Percentiles rank a stretch among this genome's conserved stretches.
Evolutionary conservation across 140 eudicot genomes (phyloP).

Genomic region (Flaveria floridana): DNA sequence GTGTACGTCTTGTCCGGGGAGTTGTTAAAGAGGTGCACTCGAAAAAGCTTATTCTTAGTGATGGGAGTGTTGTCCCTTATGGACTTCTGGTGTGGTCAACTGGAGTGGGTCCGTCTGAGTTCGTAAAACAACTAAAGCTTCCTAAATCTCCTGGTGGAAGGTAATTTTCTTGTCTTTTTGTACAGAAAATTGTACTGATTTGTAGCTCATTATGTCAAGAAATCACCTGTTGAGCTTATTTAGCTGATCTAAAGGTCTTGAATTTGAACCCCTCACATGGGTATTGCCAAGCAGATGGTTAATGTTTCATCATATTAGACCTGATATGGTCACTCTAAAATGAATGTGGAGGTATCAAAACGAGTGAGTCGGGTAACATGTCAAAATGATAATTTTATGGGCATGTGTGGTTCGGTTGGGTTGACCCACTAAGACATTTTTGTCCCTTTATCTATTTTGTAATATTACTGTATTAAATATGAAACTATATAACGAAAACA

Average conservation of each 20-base stretch:
- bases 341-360: not conserved
- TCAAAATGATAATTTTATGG: not conserved
- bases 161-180: constrained; percentile 31
- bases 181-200: not conserved
- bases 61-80: constrained; percentile 89
- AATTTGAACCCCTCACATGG: not conserved
- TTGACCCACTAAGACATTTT: not conserved
- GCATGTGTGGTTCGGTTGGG: not conserved
- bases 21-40: constrained; percentile 87
- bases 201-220: not conserved
- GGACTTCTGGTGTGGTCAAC: constrained; percentile 97
- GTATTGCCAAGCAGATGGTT: not conserved
- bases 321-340: not conserved
- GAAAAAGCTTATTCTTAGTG: constrained; percentile 61
- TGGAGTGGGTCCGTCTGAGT: constrained; percentile 91
- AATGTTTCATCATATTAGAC: not conserved
- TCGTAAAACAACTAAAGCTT: constrained; percentile 59
- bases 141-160: constrained; percentile 93
- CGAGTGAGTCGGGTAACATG: not conserved
- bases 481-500: not conserved
- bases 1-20: constrained; percentile 85
- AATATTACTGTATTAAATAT: not conserved
- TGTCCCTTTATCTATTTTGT: not conserved
- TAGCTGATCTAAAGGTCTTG: not conserved
- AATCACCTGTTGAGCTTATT: not conserved